Percentiles rank a stretch among this genome's conserved stretches.
phyloP scores from a whole-genome alignment of 1,284 basidiomycete genomes.

The Erythrobasidium hasegawianum region DNA sequence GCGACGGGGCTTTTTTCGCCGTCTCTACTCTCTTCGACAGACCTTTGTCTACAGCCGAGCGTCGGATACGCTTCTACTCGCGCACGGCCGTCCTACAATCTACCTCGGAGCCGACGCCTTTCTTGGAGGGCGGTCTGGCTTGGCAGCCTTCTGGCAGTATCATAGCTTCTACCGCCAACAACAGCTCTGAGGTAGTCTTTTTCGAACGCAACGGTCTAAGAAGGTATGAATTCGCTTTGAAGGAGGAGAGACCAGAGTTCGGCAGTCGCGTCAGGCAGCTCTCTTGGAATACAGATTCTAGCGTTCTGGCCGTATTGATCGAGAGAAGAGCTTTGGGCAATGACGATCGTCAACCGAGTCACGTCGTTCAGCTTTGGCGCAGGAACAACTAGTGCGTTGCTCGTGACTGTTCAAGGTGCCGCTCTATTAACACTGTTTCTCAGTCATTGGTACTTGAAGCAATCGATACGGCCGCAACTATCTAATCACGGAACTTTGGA shows the following conservation, averaged over 20 bases:
- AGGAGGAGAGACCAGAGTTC: constrained; percentile 55
- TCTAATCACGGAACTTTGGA: constrained; percentile 58
- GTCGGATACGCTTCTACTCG: constrained; percentile 73
- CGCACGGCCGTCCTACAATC: constrained; percentile 73
- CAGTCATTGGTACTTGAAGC: constrained; percentile 71
- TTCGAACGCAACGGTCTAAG: constrained; percentile 92
- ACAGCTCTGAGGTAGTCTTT: constrained; percentile 71
- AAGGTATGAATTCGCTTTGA: constrained; percentile 80
- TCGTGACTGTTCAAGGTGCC: not conserved
- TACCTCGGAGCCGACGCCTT: constrained; percentile 76
- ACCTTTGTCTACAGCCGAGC: constrained; percentile 52
- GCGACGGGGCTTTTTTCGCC: constrained; percentile 83
- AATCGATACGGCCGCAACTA: constrained; percentile 63
- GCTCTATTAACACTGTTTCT: not conserved
- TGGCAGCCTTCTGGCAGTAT: constrained; percentile 86
- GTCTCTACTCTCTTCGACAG: constrained; percentile 56
- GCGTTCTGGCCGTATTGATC: constrained; percentile 79
- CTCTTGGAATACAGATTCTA: constrained; percentile 84
- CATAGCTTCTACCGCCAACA: constrained; percentile 66
- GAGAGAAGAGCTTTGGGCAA: constrained; percentile 61
- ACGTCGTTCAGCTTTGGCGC: constrained; percentile 85
- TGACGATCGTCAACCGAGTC: constrained; percentile 55
- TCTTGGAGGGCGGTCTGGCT: constrained; percentile 72
- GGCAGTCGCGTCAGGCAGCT: constrained; percentile 70
- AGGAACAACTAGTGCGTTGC: constrained; percentile 71